Conservation (phyloP, 108 stramenopile genomes). For the Nitzschia sp. region DNA sequence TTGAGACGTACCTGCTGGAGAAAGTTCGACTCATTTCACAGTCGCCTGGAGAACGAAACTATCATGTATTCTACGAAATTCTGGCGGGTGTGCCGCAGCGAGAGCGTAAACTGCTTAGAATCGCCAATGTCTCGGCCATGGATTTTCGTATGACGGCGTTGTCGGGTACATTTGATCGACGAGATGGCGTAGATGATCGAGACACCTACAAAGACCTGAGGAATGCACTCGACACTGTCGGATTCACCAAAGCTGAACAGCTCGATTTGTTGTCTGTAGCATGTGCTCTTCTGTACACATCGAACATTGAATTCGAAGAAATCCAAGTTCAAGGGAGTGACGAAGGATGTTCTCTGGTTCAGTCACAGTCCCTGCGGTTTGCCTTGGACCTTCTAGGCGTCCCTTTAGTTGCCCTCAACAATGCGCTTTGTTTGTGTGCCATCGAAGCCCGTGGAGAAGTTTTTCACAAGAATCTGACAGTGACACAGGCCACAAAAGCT, state of each 20-base stretch:
- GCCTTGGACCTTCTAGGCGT: slow-evolving; percentile 74
- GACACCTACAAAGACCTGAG: slow-evolving; percentile 66
- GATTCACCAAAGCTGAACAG: slow-evolving; percentile 53
- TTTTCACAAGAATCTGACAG: slow-evolving; percentile 70
- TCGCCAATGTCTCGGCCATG: slow-evolving; percentile 40
- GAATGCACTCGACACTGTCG: slow-evolving; percentile 66
- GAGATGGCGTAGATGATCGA: slow-evolving; percentile 77
- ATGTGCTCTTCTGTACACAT: slow-evolving; percentile 65
- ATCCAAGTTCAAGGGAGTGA: slow-evolving; percentile 20
- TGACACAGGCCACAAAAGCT: slow-evolving; percentile 62
- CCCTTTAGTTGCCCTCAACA: slow-evolving; percentile 48
- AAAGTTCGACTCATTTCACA: slow-evolving; percentile 76
- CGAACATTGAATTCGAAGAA: slow-evolving; percentile 61
- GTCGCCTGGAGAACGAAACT: slow-evolving; percentile 82
- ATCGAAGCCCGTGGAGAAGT: slow-evolving; percentile 76
- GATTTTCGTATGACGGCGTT: slow-evolving; percentile 71
- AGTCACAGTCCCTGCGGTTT: slow-evolving; percentile 40
- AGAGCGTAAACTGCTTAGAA: slow-evolving; percentile 42
- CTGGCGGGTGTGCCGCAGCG: slow-evolving; percentile 47
- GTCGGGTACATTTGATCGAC: slow-evolving; percentile 77
- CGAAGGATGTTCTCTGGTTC: slow-evolving; percentile 47
- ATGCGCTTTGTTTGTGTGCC: slow-evolving; percentile 64
- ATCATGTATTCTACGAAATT: slow-evolving; percentile 93
- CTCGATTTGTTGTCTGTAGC: slow-evolving; percentile 54
- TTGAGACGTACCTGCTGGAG: slow-evolving; percentile 82